Base-by-base conservation (phyloP, 192 early-diverging fungal species). In the Mortierella alpina region DNA sequence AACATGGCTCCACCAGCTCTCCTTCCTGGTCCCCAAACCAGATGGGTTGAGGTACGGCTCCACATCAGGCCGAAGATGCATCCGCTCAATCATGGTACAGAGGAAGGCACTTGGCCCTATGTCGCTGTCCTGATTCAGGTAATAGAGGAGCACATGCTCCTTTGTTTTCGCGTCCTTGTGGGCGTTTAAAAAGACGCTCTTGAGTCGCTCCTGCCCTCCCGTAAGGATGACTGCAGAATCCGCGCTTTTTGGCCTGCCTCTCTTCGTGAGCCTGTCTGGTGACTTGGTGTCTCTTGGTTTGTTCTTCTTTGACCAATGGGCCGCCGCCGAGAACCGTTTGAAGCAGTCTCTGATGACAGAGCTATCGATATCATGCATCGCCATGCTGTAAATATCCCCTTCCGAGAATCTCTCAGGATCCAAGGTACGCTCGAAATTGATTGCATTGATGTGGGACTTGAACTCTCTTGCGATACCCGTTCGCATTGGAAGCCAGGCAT, bases 401-500 rank as follows among this genome's bases (percentile, higher is more conserved):
- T n/a, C 15, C 7, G 44, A 51, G 40, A 51, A 53, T 39, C 42
- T 20, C 22, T 40, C 23, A 31, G 44, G 50, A 9, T 41, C 12
- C 41, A 54, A 13, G 18, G 63, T 66, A 49, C 63, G 53, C 53
- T 66, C 63, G 63, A 66, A 66, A 66, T 54, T 66, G 50, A 66
- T 53, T 39, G 63, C 63, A 52, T 66, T 66, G 50, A 66, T 41
- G 53, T 66, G 44, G 63, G 63, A 31, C 22, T 66, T 66, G 49
- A 66, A 54, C 50, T 66, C 50, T 22, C 63, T 49, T 66, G 13
- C 50, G 40, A 66, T 66, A 14, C 63, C 63, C 9, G 63, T 31
- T 17, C 63, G 63, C 63, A 66, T 66, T 39, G 63, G 63, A 7
- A 66, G 41, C 49, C 63, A 66, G 12, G 63, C 63, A 66, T 66